A percentile compares a stretch with the other conserved stretches of the same genome.
Evolutionary conservation across 2,329 filamentous ascomycete species (phyloP).

Genomic region (Cladosporium cucumerinum): DNA sequence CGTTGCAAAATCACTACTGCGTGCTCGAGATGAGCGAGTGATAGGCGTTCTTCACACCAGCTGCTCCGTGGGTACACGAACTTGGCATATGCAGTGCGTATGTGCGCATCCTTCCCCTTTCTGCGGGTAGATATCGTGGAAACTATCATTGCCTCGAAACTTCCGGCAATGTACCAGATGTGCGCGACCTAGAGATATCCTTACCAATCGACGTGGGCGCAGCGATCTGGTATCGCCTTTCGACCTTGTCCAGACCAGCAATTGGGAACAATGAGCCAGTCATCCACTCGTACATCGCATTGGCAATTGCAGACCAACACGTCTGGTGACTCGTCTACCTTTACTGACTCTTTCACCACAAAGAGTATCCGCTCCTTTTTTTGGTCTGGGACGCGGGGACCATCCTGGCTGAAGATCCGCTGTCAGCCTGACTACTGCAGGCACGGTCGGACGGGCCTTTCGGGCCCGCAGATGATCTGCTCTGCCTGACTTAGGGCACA

Average conservation of each 20-base stretch:
- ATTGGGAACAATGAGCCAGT: neutral
- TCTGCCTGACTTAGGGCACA: neutral
- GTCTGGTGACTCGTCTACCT: constrained; percentile 1
- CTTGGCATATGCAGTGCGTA: neutral
- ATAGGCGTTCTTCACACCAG: neutral
- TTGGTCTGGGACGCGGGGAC: constrained; percentile 6
- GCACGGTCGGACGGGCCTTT: constrained; percentile 1
- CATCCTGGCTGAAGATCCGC: constrained; percentile 14
- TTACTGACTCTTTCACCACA: constrained; percentile 6
- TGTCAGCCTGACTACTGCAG: neutral
- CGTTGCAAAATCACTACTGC: constrained; percentile 1
- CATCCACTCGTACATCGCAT: neutral
- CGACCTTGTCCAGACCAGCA: neutral
- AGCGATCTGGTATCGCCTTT: neutral
- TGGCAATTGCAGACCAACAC: neutral
- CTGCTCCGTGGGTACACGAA: neutral
- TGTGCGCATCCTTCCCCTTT: neutral
- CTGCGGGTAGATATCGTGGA: neutral
- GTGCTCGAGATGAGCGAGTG: neutral
- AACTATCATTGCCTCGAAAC: neutral
- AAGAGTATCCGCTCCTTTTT: neutral
- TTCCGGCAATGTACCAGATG: neutral
- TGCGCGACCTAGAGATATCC: neutral
- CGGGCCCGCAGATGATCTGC: constrained; percentile 6
- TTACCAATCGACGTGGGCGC: neutral